Evolutionary conservation across 2,329 filamentous ascomycete species (phyloP).

Genomic region (Alternaria postmessia): DNA sequence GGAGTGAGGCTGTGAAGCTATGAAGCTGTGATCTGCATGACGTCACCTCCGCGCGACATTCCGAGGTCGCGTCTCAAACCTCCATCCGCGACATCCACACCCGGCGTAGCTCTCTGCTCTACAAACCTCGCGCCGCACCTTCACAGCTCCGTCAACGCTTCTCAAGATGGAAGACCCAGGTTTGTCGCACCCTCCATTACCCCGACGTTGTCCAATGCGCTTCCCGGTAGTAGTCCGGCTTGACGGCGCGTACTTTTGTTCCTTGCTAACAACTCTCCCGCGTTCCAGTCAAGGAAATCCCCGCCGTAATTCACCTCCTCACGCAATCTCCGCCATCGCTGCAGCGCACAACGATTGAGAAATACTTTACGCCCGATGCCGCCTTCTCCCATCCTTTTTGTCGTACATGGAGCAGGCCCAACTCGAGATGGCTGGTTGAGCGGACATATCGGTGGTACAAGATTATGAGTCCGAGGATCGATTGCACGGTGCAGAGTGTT

Average conservation of each 20-base stretch:
- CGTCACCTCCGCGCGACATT: constrained; percentile 15
- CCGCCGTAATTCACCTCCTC: constrained; percentile 71
- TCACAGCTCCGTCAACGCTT: not conserved
- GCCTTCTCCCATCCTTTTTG: constrained; percentile 83
- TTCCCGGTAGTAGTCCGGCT: not conserved
- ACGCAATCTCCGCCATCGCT: constrained; percentile 71
- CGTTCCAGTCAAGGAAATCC: constrained; percentile 64
- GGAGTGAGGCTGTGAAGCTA: not conserved
- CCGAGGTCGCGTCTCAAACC: constrained; percentile 18
- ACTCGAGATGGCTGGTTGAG: constrained; percentile 72
- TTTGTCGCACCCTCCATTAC: not conserved
- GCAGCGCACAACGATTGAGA: constrained; percentile 71
- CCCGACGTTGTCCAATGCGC: not conserved
- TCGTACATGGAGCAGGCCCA: constrained; percentile 66
- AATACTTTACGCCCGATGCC: constrained; percentile 77
- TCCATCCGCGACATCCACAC: not conserved
- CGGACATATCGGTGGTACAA: constrained; percentile 78
- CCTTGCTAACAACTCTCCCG: no score
- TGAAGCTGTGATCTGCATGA: constrained; percentile 6
- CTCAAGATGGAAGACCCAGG: constrained; percentile 36
- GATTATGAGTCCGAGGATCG: constrained; percentile 77
- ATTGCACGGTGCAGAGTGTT: constrained; percentile 69
- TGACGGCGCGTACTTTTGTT: no score
- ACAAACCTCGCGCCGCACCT: not conserved
- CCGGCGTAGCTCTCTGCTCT: not conserved